Percentiles rank a stretch among this genome's conserved stretches.
Evolutionary conservation across 768 basidiomycete genomes (phyloP).

Genomic region (Podaxis sp.): DNA sequence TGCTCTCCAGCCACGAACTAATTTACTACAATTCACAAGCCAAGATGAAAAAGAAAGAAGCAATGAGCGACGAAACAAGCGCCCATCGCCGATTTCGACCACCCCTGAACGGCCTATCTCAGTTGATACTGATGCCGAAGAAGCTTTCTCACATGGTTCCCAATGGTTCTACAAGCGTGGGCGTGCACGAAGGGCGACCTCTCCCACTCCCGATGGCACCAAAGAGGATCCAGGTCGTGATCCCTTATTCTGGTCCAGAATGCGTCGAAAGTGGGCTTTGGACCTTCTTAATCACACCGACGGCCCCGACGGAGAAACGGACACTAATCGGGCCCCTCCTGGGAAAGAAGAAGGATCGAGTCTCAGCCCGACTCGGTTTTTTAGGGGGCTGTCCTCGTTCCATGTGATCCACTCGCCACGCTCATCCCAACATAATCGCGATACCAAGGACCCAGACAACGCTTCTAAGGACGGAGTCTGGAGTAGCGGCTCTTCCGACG

Average conservation of each 20-base stretch:
- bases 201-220: slow-evolving; percentile 20
- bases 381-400: background rate
- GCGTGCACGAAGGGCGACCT: slow-evolving; percentile 28
- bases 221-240: slow-evolving; percentile 22
- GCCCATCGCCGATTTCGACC: slow-evolving; percentile 30
- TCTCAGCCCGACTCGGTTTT: background rate
- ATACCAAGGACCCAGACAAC: slow-evolving; percentile 7
- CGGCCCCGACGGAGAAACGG: background rate
- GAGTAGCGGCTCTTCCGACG: slow-evolving; percentile 10
- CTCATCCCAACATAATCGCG: background rate
- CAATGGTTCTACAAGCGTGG: slow-evolving; percentile 52
- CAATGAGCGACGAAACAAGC: slow-evolving; percentile 6
- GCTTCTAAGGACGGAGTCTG: background rate
- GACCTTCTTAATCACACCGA: slow-evolving; percentile 29
- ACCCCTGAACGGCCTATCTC: slow-evolving; percentile 56
- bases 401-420: background rate
- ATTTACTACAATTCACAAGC: slow-evolving; percentile 14
- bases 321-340: background rate
- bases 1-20: slow-evolving; percentile 19
- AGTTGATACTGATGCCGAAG: slow-evolving; percentile 78
- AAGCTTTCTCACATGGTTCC: slow-evolving; percentile 56
- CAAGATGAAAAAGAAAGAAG: slow-evolving; percentile 12
- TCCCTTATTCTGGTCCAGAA: slow-evolving; percentile 33
- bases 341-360: background rate
- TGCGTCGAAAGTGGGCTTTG: slow-evolving; percentile 46